Evolutionary conservation across 208 protist genomes (phyloP), one percentile per base, ranked within the genome.

Genomic region (Wallacemonas sp.): DNA sequence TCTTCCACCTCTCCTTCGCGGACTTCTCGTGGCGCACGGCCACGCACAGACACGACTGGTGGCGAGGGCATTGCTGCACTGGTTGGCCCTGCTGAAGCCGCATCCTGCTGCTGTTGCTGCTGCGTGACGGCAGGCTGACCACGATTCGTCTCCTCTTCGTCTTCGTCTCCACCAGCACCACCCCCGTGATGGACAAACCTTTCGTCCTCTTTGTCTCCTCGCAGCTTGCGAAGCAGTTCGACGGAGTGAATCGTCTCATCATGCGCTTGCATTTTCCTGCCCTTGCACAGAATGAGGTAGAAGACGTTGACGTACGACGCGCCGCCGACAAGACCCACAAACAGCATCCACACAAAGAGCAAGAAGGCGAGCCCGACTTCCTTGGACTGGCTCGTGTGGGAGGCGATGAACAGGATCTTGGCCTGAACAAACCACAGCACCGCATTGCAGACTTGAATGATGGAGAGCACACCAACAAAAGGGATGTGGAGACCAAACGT

Each of bases 301-400:
- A 97, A 97, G 17, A 88, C 75, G 68, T 97, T 97, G 12, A 97
- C 94, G 70, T 97, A 97, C 8, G 84, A 94, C 5, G 88, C 86
- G 31, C 94, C 94, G 38, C 94, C 91, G 19, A 97, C 55, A 9
- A 97, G 68, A 21, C 94, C 94, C 28, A 96, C 86, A 47, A 90
- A 96, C n/a, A 97, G 22, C 92, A 97, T 96, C 75, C 84, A 88
- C 19, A 60, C 73, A 54, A 96, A 97, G 11, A 92, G 71, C 2
- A 87, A 21, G 62, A 90, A 96, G 34, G 84, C 72, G 30, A 93
- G 62, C 9, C 75, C 76, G 15, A 83, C 47, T 67, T 93, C 66
- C 30, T 45, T 58, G 45, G 33, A 55, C 45, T 71, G 54, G 46
- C 64, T 66, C 36, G 39, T 75, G 36, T 70, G 24, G n/a, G 73